phyloP scores from a whole-genome alignment of 352 stramenopile genomes.

The Phytophthora macrochlamydospora region DNA sequence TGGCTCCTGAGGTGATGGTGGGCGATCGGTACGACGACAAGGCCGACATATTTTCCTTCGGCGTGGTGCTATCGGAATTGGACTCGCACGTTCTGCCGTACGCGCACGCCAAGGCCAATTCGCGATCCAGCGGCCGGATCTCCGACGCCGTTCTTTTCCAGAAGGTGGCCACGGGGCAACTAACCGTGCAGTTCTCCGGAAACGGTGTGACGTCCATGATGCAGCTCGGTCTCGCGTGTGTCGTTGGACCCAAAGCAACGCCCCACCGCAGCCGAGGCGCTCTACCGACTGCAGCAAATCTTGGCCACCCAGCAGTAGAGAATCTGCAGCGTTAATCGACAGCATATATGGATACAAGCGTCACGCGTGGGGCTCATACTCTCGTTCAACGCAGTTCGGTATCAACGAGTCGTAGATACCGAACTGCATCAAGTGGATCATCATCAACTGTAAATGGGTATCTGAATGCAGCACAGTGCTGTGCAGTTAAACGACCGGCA shows the following conservation, averaged over 20 bases:
- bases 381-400: too few relatives aligned
- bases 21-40: constrained; percentile 25
- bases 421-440: too few relatives aligned
- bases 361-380: too few relatives aligned
- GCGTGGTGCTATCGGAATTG: constrained; percentile 26
- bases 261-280: constrained; percentile 32
- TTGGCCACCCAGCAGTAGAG: constrained; percentile 19
- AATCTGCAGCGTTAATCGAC: too few relatives aligned
- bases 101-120: constrained; percentile 13
- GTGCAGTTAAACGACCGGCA: too few relatives aligned
- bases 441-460: too few relatives aligned
- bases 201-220: constrained; percentile 14
- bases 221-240: constrained; percentile 29
- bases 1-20: constrained; percentile 25
- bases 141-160: constrained; percentile 42
- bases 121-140: constrained; percentile 3
- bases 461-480: too few relatives aligned
- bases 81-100: constrained; percentile 25
- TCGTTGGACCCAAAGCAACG: constrained; percentile 33
- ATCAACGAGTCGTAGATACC: neutral
- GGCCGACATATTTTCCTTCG: constrained; percentile 29
- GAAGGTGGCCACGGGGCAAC: constrained; percentile 37
- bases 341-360: too few relatives aligned
- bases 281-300: constrained; percentile 35
- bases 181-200: constrained; percentile 39